Evolutionary conservation across 1,284 basidiomycete genomes (phyloP).

Genomic region (Coniophora puteana): DNA sequence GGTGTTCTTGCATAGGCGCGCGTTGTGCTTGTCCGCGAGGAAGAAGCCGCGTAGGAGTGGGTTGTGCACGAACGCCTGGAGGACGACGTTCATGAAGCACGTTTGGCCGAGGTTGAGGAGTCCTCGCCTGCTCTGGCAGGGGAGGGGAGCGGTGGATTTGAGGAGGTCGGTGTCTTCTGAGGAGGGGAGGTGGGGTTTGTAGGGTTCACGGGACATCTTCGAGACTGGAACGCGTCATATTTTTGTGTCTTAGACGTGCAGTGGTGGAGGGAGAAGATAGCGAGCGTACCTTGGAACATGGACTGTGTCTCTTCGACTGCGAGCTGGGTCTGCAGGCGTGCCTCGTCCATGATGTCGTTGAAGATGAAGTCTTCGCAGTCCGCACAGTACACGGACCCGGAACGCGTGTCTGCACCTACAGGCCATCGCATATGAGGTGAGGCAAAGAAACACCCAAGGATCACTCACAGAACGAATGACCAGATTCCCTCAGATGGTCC

Average conservation of each 20-base stretch:
- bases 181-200: constrained; percentile 40
- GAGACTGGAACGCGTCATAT: constrained; percentile 25
- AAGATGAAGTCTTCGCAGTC: constrained; percentile 60
- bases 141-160: constrained; percentile 34
- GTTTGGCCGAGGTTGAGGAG: constrained; percentile 93
- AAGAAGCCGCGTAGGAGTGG: constrained; percentile 90
- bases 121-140: constrained; percentile 79
- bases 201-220: constrained; percentile 39
- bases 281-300: constrained; percentile 37
- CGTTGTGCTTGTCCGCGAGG: constrained; percentile 83
- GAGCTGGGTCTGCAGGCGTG: constrained; percentile 35
- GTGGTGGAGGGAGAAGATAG: background rate
- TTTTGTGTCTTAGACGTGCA: background rate
- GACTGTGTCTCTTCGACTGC: constrained; percentile 50
- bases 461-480: constrained; percentile 69
- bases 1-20: constrained; percentile 61
- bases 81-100: constrained; percentile 91
- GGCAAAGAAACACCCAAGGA: constrained; percentile 13
- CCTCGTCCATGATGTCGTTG: constrained; percentile 37
- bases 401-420: constrained; percentile 54
- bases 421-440: constrained; percentile 29
- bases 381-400: constrained; percentile 56
- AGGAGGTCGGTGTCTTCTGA: constrained; percentile 34
- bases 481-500: constrained; percentile 51
- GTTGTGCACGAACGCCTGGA: constrained; percentile 93